These are phyloP conservation scores for Jatropha podagrica DNA, from an alignment of 441 rosid genomes.

Conservation along the genomic window DNA sequence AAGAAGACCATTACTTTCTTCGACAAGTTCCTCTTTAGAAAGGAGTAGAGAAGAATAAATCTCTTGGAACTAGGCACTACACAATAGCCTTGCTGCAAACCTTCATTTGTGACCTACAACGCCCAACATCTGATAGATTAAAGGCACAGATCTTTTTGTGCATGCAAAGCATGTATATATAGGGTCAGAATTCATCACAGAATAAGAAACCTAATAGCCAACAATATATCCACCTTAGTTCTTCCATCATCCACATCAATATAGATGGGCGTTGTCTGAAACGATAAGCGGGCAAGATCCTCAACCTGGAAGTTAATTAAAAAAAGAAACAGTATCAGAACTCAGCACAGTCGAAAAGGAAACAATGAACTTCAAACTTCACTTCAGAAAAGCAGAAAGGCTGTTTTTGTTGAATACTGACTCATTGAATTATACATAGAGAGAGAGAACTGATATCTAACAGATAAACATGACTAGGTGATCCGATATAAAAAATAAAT, in stretches of 20 bases:
- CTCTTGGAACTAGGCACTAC: slow-evolving; percentile 82
- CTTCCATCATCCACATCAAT: slow-evolving; percentile 95
- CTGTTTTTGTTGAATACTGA: background rate
- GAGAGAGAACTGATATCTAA: background rate
- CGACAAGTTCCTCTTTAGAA: slow-evolving; percentile 78
- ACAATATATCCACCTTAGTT: slow-evolving; percentile 57
- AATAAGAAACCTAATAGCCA: background rate
- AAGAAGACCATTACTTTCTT: slow-evolving; percentile 99
- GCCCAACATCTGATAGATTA: slow-evolving; percentile 14
- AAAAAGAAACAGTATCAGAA: background rate
- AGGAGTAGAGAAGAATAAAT: slow-evolving; percentile 82
- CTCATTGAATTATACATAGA: background rate
- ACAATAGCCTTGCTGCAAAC: slow-evolving; percentile 92
- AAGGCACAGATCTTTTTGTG: background rate
- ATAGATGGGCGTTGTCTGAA: slow-evolving; percentile 78
- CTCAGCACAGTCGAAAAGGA: background rate
- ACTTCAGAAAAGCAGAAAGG: background rate
- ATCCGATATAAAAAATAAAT: background rate
- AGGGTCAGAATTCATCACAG: background rate
- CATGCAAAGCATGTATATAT: background rate
- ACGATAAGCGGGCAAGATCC: slow-evolving; percentile 92
- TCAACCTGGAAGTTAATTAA: slow-evolving; percentile 55
- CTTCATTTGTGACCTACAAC: slow-evolving; percentile 93
- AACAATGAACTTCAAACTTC: slow-evolving; percentile 1
- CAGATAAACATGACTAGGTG: background rate